Conservation (phyloP, 257 asterid species). For the Solanum sejunctum region DNA sequence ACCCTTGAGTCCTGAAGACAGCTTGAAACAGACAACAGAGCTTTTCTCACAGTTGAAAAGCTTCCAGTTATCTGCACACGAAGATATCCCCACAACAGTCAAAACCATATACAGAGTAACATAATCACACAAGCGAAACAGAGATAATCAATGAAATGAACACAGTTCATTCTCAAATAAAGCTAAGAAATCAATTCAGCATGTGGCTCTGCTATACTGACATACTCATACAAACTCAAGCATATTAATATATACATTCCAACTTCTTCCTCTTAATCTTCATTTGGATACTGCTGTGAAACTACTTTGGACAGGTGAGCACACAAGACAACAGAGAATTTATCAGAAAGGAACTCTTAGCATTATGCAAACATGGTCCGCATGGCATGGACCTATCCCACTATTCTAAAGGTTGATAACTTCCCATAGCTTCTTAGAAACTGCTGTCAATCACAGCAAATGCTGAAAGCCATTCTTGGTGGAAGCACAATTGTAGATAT, state of each 20-base stretch:
- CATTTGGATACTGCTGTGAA: not conserved
- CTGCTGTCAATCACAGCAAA: not conserved
- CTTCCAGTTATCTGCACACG: conserved; percentile 5
- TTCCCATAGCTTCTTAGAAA: not conserved
- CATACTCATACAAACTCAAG: not conserved
- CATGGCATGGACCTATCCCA: not conserved
- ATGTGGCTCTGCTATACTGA: not conserved
- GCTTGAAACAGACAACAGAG: conserved; percentile 8
- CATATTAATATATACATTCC: not conserved
- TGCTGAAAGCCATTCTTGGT: not conserved
- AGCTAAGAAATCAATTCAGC: not conserved
- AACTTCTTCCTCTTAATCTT: not conserved
- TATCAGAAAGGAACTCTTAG: not conserved
- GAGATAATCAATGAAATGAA: not conserved
- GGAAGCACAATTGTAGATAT: not conserved
- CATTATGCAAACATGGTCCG: no score
- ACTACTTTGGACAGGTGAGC: not conserved
- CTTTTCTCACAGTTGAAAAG: conserved; percentile 4
- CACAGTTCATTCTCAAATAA: not conserved
- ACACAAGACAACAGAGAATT: not conserved
- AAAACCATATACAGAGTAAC: not conserved
- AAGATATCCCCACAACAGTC: not conserved
- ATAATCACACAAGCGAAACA: not conserved
- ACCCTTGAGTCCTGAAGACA: conserved; percentile 5
- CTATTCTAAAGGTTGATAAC: not conserved